phyloP scores from a whole-genome alignment of 2,329 filamentous ascomycete genomes.

The Pyrenochaeta sp. region DNA sequence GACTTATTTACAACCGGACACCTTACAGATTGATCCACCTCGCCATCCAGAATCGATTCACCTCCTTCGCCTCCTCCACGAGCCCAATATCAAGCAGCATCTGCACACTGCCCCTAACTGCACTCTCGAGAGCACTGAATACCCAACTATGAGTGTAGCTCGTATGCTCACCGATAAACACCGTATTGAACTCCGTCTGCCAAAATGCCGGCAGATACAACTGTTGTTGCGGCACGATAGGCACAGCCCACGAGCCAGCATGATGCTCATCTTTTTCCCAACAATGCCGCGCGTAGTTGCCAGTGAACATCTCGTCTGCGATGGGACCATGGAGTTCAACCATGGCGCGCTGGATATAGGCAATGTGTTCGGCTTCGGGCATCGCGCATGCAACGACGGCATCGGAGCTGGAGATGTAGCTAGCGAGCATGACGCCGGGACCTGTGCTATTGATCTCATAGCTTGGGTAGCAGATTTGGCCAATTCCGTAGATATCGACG shows the following conservation, averaged over 20 bases:
- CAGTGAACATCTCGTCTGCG: constrained; percentile 67
- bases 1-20: background rate
- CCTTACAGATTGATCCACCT: constrained; percentile 60
- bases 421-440: constrained; percentile 63
- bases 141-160: constrained; percentile 75
- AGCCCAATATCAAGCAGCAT: constrained; percentile 68
- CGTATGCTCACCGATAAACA: constrained; percentile 71
- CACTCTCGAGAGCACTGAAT: constrained; percentile 68
- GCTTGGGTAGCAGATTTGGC: constrained; percentile 70
- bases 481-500: constrained; percentile 66
- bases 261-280: constrained; percentile 68
- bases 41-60: constrained; percentile 71
- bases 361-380: constrained; percentile 66
- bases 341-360: constrained; percentile 69
- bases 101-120: constrained; percentile 68
- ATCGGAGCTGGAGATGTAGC: background rate
- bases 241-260: constrained; percentile 67
- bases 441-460: constrained; percentile 67
- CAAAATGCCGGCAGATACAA: constrained; percentile 74
- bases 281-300: constrained; percentile 68
- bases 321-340: constrained; percentile 68
- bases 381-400: constrained; percentile 55
- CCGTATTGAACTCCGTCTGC: constrained; percentile 70
- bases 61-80: constrained; percentile 72
- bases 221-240: constrained; percentile 69